A percentile compares a stretch with the other conserved stretches of the same genome.
These are phyloP conservation scores for Coelastrella sp. DNA, from an alignment of 139 green algal species.

Conservation along the genomic window DNA sequence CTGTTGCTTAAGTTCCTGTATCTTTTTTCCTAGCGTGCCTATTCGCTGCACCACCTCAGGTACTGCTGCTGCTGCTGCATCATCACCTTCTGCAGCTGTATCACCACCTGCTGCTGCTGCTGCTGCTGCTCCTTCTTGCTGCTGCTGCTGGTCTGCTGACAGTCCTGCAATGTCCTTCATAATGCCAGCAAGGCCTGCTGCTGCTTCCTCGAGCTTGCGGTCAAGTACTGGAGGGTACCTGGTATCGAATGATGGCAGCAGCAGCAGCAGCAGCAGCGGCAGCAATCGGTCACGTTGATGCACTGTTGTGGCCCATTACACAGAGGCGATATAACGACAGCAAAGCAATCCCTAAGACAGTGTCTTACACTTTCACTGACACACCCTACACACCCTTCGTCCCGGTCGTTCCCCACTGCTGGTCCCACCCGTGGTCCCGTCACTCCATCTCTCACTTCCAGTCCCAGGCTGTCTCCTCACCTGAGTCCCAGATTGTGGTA, in stretches of 20 bases:
- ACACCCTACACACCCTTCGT: too few relatives aligned
- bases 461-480: constrained; percentile 64
- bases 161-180: constrained; percentile 81
- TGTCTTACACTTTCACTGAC: too few relatives aligned
- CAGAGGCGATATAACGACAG: too few relatives aligned
- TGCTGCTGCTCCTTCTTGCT: background rate
- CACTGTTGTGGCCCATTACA: too few relatives aligned
- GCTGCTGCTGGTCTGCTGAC: constrained; percentile 37
- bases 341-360: too few relatives aligned
- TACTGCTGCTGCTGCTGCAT: constrained; percentile 24
- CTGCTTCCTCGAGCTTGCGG: constrained; percentile 78
- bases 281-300: background rate
- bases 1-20: constrained; percentile 55
- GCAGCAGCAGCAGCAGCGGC: constrained; percentile 2
- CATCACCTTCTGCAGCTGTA: background rate
- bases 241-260: background rate
- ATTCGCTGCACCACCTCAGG: constrained; percentile 43
- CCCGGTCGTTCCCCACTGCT: too few relatives aligned
- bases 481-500: constrained; percentile 86
- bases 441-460: too few relatives aligned
- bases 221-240: constrained; percentile 92
- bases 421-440: too few relatives aligned
- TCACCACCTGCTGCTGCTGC: background rate
- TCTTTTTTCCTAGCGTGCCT: constrained; percentile 44
- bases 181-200: constrained; percentile 79